A percentile compares a stretch with the other conserved stretches of the same genome.
Conservation (phyloP, 1,284 basidiomycete species). For the Takashimella tepidaria region DNA sequence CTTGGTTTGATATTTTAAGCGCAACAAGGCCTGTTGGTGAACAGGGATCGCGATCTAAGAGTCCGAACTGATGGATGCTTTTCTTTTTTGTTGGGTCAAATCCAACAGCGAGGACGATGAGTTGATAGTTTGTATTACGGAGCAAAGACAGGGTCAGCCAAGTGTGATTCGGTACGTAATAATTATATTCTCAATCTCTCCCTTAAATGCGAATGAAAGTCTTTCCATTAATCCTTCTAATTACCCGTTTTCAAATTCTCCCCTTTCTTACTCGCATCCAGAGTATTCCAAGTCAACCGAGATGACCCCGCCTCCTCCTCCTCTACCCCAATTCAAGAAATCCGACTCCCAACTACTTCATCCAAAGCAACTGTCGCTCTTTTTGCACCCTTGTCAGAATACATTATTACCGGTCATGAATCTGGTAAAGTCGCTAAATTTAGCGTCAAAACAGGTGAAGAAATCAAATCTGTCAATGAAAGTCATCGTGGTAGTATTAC, state of each 20-base stretch:
- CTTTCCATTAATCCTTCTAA: neutral
- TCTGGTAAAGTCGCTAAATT: conserved; percentile 90
- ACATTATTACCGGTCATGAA: conserved; percentile 92
- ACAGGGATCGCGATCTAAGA: too few relatives aligned
- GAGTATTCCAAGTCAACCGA: conserved; percentile 81
- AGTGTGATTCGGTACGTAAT: conserved; percentile 41
- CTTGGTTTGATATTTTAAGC: too few relatives aligned
- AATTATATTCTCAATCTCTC: too few relatives aligned
- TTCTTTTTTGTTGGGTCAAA: too few relatives aligned
- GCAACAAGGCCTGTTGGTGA: too few relatives aligned
- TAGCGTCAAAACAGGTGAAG: conserved; percentile 81
- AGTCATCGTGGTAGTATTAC: conserved; percentile 79
- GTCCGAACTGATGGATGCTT: too few relatives aligned
- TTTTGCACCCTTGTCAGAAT: conserved; percentile 72
- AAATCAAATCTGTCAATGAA: conserved; percentile 64
- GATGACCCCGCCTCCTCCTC: conserved; percentile 60
- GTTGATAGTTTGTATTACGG: conserved; percentile 85
- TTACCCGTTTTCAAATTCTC: neutral
- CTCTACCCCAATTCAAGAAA: conserved; percentile 66
- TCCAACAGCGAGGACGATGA: conserved; percentile 85
- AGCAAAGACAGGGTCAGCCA: conserved; percentile 90
- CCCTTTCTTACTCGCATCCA: conserved; percentile 26
- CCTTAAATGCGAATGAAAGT: too few relatives aligned
- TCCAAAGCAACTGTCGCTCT: conserved; percentile 94
- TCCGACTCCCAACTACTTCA: conserved; percentile 83